phyloP scores from a whole-genome alignment of 805 yeast species.

The Starmerella powellii region DNA sequence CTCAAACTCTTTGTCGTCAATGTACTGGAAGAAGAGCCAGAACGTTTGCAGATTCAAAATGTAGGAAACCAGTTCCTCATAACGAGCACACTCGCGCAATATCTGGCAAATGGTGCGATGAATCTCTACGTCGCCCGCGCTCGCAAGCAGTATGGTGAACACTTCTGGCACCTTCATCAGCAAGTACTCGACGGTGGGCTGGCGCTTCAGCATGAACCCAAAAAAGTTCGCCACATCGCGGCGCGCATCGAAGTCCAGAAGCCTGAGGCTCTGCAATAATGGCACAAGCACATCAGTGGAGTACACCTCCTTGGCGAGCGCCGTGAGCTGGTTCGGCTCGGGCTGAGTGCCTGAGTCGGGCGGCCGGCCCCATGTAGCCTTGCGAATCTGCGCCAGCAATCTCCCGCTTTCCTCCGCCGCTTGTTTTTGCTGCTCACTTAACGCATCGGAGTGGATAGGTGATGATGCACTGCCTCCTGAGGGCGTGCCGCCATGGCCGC shows the following conservation, averaged over 20 bases:
- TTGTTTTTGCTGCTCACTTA: conserved; percentile 24
- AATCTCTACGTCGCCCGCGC: conserved; percentile 62
- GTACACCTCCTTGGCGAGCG: conserved; percentile 69
- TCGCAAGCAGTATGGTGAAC: conserved; percentile 47
- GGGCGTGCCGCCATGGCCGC: not conserved
- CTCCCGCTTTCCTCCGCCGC: conserved; percentile 25
- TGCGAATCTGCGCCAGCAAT: conserved; percentile 17
- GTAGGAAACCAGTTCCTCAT: conserved; percentile 53
- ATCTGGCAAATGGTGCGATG: conserved; percentile 68
- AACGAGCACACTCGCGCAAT: conserved; percentile 71
- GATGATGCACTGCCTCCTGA: not conserved
- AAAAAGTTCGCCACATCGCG: conserved; percentile 69
- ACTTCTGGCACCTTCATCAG: conserved; percentile 49
- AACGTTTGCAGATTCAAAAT: conserved; percentile 49
- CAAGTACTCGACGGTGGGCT: conserved; percentile 81
- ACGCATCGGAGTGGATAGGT: not conserved
- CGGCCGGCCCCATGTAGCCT: conserved; percentile 13
- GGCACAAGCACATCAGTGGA: conserved; percentile 53
- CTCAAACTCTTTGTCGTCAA: conserved; percentile 68
- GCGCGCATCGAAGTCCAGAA: conserved; percentile 77
- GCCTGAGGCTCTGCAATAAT: conserved; percentile 46
- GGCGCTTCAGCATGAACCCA: conserved; percentile 62
- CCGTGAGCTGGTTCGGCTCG: conserved; percentile 65
- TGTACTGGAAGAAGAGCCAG: conserved; percentile 77
- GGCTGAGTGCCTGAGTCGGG: conserved; percentile 4